A percentile compares a stretch with the other conserved stretches of the same genome.
Evolutionary conservation across 192 early-diverging fungal genomes (phyloP).

Genomic region (Martensiomyces pterosporus): DNA sequence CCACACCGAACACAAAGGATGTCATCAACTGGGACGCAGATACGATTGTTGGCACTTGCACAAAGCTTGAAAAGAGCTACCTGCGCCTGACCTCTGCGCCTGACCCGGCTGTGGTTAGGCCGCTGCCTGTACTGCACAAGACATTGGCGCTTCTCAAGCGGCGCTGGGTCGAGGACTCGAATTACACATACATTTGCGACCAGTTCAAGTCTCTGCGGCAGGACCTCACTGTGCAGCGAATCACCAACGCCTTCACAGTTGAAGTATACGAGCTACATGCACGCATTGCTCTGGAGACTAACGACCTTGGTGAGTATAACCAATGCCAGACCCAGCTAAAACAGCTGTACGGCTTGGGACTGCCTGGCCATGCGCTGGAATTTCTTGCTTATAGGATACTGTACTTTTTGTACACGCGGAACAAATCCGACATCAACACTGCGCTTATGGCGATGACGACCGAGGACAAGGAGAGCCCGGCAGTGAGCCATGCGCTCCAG

Average conservation of each 20-base stretch:
- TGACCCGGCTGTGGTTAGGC: constrained; percentile 91
- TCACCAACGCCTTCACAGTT: constrained; percentile 91
- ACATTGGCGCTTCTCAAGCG: constrained; percentile 71
- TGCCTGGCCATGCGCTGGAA: constrained; percentile 77
- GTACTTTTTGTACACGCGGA: constrained; percentile 84
- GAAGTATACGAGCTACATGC: constrained; percentile 94
- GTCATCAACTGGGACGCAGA: constrained; percentile 75
- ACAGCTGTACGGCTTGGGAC: constrained; percentile 70
- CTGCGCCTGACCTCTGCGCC: constrained; percentile 89
- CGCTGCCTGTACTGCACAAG: constrained; percentile 68
- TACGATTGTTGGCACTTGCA: constrained; percentile 86
- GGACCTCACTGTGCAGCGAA: constrained; percentile 93
- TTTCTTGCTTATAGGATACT: constrained; percentile 92
- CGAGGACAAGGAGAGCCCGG: constrained; percentile 57
- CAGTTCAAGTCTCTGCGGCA: constrained; percentile 96
- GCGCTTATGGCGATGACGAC: constrained; percentile 69
- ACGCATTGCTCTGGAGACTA: constrained; percentile 92
- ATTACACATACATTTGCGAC: constrained; percentile 96
- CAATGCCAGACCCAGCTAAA: constrained; percentile 95
- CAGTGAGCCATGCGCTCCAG: constrained; percentile 75
- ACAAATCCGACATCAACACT: constrained; percentile 82
- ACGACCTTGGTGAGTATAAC: constrained; percentile 97
- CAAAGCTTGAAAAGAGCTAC: constrained; percentile 86
- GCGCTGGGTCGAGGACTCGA: constrained; percentile 78
- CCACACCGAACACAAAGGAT: constrained; percentile 45